These are phyloP conservation scores for Nicotiana rustica DNA, from an alignment of 305 asterid genomes.

Conservation along the genomic window DNA sequence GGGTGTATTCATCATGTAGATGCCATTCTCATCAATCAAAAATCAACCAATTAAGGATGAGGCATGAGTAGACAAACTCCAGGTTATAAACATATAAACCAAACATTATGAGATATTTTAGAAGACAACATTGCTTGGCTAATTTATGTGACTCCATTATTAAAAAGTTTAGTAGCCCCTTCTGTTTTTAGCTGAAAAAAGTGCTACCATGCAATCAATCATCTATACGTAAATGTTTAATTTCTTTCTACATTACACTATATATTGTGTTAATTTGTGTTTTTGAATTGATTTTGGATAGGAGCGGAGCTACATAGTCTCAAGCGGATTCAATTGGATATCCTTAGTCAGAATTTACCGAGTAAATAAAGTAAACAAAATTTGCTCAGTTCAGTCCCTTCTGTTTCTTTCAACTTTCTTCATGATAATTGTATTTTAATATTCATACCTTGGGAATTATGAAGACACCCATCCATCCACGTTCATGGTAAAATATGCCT, in stretches of 20 bases:
- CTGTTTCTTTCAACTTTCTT: background rate
- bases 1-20: background rate
- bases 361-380: too few species aligned
- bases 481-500: background rate
- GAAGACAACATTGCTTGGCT: background rate
- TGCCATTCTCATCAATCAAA: background rate
- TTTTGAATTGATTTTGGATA: background rate
- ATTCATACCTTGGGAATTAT: background rate
- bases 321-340: background rate
- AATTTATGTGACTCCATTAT: background rate
- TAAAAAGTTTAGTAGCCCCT: background rate
- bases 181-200: background rate
- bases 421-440: background rate
- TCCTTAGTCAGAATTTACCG: too few species aligned
- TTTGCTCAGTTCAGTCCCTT: background rate
- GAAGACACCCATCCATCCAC: background rate
- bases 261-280: background rate
- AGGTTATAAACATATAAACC: background rate
- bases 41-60: background rate
- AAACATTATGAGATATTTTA: background rate
- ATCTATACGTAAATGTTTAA: background rate
- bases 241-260: background rate
- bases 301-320: background rate
- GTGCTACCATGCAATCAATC: too few species aligned
- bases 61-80: background rate